phyloP scores from a whole-genome alignment of 495 filamentous ascomycete genomes.

The Trypethelium eluteriae region DNA sequence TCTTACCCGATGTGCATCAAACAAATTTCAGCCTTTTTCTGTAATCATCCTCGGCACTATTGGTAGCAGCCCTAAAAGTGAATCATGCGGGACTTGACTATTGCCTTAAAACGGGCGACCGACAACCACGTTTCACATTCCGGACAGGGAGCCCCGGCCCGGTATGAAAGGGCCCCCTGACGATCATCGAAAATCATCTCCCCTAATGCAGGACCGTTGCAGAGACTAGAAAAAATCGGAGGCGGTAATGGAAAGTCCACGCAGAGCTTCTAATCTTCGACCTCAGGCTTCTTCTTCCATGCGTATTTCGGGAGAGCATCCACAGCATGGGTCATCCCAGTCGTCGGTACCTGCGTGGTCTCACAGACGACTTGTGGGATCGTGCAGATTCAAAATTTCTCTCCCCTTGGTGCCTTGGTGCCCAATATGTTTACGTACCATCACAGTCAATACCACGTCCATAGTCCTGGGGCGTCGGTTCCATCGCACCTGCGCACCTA shows the following conservation, averaged over 20 bases:
- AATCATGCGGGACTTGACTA: background rate
- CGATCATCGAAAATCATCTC: conserved; percentile 1
- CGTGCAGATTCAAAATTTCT: background rate
- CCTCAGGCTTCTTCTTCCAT: background rate
- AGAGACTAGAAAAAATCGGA: conserved; percentile 7
- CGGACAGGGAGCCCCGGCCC: background rate
- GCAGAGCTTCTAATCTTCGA: background rate
- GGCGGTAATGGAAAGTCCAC: background rate
- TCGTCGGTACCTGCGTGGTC: background rate
- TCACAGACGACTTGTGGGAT: background rate
- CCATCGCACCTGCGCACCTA: background rate
- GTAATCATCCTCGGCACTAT: background rate
- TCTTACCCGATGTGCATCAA: background rate
- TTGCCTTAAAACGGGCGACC: background rate
- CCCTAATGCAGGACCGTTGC: conserved; percentile 11
- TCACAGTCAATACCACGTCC: background rate
- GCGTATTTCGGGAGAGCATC: background rate
- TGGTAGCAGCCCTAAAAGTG: background rate
- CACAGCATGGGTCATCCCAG: background rate
- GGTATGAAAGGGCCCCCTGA: conserved; percentile 7
- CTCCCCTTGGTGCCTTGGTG: background rate
- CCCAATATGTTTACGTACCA: background rate
- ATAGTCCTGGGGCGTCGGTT: conserved; percentile 1
- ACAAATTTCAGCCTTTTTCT: background rate
- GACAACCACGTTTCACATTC: conserved; percentile 1